These are phyloP conservation scores for Pseudogymnoascus sp. DNA, from an alignment of 2,329 filamentous ascomycete species.

Conservation along the genomic window DNA sequence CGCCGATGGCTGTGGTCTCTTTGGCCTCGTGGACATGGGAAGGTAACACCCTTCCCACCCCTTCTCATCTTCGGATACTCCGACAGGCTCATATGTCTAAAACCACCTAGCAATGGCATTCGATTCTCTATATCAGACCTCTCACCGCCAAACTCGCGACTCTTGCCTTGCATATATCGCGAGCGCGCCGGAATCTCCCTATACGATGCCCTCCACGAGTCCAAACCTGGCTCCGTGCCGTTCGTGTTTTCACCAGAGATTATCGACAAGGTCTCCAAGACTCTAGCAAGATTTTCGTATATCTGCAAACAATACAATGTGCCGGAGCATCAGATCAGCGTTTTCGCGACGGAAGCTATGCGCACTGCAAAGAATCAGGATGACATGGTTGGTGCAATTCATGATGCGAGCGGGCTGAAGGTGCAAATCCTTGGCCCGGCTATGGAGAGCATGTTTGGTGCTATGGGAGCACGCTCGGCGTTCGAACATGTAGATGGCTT, in stretches of 20 bases:
- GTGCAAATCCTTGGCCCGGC: conserved; percentile 69
- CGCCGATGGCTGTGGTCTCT: conserved; percentile 19
- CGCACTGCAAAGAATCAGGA: conserved; percentile 69
- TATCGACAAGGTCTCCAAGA: conserved; percentile 58
- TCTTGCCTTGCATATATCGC: conserved; percentile 70
- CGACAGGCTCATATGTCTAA: conserved; percentile 12
- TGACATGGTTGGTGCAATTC: conserved; percentile 61
- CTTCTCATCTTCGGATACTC: not conserved
- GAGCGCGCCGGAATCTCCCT: conserved; percentile 76
- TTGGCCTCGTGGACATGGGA: conserved; percentile 30
- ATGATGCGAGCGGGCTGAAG: conserved; percentile 54
- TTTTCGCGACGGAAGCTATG: conserved; percentile 86
- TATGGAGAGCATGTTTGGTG: conserved; percentile 76
- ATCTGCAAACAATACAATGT: conserved; percentile 67
- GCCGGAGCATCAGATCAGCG: conserved; percentile 54
- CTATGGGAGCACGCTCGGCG: conserved; percentile 73
- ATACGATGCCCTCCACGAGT: conserved; percentile 68
- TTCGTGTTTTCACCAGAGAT: conserved; percentile 44
- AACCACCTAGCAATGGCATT: conserved; percentile 69
- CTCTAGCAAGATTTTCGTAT: conserved; percentile 62
- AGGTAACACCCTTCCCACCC: conserved; percentile 21
- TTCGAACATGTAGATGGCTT: conserved; percentile 65
- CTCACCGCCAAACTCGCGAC: conserved; percentile 61
- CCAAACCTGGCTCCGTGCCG: conserved; percentile 27
- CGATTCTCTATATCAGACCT: conserved; percentile 84